Base-by-base conservation (phyloP, 140 eudicot genomes). In the Eryngium alpinum region DNA sequence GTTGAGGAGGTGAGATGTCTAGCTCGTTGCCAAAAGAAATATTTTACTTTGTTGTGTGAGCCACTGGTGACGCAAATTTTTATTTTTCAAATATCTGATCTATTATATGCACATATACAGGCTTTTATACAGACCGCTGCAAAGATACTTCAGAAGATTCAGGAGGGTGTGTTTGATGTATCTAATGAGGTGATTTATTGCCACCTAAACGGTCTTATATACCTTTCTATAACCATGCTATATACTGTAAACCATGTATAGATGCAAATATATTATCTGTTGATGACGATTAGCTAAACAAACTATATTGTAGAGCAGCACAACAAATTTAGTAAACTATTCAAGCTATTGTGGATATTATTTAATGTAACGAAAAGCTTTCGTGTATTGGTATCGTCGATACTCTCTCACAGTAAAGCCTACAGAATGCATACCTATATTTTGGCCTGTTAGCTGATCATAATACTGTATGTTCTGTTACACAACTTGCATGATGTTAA, bases 81-180 rank as follows among this genome's bases (percentile, higher is more conserved):
- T 33, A n/a, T 15, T 70, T 9, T 71, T 12, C 44, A 15, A 44
- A 33, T 31, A 29, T 32, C 76, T 71, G 17, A 71, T 33, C 16
- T 71, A 31, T 38, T n/a, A 24, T 13, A 11, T 22, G 52, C 38
- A 24, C 27, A 19, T 77, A 22, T 86, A 52, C 88, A 92, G 97
- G 94, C 97, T 81, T 92, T 92, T 81, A 79, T 88, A 59, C 84
- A 85, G 81, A 92, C 97, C 72, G 97, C 97, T 38, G 91, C 83
- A 78, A 88, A 80, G 86, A 88, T 92, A 86, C 94, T 90, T 66
- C 78, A 92, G 87, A 92, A 92, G 92, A 92, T 92, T 70, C 87
- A 92, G 84, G 97, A 90, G 80, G 94, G 97, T 24, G 92, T 92
- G 43, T 87, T 88, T 84, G 97, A 92, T 59, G 89, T 88, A 51